Evolutionary conservation across 1,284 basidiomycete species (phyloP).

Genomic region (Coriolopsis trogii): DNA sequence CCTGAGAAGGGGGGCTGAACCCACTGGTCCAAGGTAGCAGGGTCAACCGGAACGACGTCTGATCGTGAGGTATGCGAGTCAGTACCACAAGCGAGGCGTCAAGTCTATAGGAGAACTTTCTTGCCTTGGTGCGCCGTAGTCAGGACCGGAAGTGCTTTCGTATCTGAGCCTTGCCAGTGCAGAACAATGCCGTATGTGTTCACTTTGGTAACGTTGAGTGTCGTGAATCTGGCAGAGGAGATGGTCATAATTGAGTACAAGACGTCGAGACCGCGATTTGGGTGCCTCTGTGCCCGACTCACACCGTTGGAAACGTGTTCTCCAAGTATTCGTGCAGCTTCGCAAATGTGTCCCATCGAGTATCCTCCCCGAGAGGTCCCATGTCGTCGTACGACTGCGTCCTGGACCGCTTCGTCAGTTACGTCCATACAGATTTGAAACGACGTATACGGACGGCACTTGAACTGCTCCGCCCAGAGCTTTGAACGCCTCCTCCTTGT

Average conservation of each 20-base stretch:
- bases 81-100: background rate
- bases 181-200: conserved; percentile 68
- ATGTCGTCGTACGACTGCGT: conserved; percentile 34
- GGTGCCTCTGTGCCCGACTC: no score
- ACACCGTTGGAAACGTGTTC: conserved; percentile 44
- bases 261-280: conserved; percentile 1
- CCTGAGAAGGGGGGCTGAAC: conserved; percentile 39
- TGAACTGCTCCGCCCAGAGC: conserved; percentile 24
- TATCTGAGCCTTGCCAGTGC: conserved; percentile 61
- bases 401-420: conserved; percentile 16
- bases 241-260: background rate
- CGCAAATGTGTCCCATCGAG: conserved; percentile 44
- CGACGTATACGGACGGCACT: conserved; percentile 26
- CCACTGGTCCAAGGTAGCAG: conserved; percentile 56
- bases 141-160: conserved; percentile 59
- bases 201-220: conserved; percentile 55
- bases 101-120: background rate
- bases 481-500: conserved; percentile 19
- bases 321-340: conserved; percentile 44
- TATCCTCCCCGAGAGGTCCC: conserved; percentile 39
- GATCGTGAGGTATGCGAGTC: background rate
- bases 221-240: conserved; percentile 45
- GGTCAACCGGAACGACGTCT: conserved; percentile 63
- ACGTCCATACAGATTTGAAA: background rate
- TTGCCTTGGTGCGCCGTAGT: conserved; percentile 68